Evolutionary conservation across 345 rosid species (phyloP), one percentile per base, ranked within the genome.

Genomic region (Bruguiera sexangula): DNA sequence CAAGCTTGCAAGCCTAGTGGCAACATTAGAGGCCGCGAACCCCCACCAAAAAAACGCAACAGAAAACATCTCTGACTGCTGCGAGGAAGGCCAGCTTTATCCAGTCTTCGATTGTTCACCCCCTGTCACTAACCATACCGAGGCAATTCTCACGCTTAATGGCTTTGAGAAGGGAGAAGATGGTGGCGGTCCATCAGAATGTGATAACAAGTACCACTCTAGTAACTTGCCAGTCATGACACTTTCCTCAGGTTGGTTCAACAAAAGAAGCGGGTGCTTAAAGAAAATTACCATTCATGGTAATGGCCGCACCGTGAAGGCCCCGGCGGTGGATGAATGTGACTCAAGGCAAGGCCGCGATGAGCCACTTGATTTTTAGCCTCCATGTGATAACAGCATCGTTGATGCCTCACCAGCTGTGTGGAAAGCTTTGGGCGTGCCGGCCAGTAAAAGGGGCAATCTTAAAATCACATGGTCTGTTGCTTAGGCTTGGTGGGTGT

Each of bases 241-340:
- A 21, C 63, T 80, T 22, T 75, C 82, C 10, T 71, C 81, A 1
- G 79, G 79, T 30, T 80, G 86, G 79, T 75, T 57, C 51, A 24
- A 67, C 22, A 34, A 73, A 19, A 48, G 19, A 27, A 70, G 54
- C 0, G 69, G 81, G 39, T 81, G 81, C 65, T 62, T 57, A 21
- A 34, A 63, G n/a, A 58, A 66, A 26, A 79, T 79, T 10, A 67
- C 31, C 31, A 48, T 79, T 9, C 0, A 57, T 8, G 83, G 78
- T 7, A 79, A 79, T 18, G 83, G 81, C 37, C 63, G n/a, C 11
- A 63, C 48, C 7, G 70, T 67, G 2, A 46, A 27, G 60, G 82
- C 78, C 11, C 79, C 27, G 80, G 80, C 67, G n/a, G 83, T 84
- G 18, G 75, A 72, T 36, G 84, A 73, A 31, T 75, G 82, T 62